These are phyloP conservation scores for Calocybe gangraenosa DNA, from an alignment of 768 basidiomycete species.

Conservation along the genomic window DNA sequence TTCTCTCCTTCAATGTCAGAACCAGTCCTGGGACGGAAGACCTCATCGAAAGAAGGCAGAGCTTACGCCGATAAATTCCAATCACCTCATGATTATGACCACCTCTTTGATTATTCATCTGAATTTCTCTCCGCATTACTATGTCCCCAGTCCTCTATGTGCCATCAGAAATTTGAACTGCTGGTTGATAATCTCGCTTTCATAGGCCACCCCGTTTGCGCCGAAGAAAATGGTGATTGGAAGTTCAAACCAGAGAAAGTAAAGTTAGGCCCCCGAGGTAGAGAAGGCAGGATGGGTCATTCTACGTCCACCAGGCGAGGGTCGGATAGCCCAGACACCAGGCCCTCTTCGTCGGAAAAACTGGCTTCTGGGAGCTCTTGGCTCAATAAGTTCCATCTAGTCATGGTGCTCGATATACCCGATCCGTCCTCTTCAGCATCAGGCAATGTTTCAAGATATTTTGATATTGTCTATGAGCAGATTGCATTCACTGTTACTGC, in stretches of 20 bases:
- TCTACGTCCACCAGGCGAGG: slow-evolving; percentile 27
- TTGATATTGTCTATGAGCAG: slow-evolving; percentile 86
- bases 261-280: slow-evolving; percentile 47
- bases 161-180: slow-evolving; percentile 93
- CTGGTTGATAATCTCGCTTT: slow-evolving; percentile 89
- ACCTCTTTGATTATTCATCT: slow-evolving; percentile 74
- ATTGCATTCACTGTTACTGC: slow-evolving; percentile 89
- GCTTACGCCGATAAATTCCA: slow-evolving; percentile 32
- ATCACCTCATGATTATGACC: slow-evolving; percentile 51
- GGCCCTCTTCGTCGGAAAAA: slow-evolving; percentile 32
- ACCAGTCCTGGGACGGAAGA: slow-evolving; percentile 46
- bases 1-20: slow-evolving; percentile 43
- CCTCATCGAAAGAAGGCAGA: slow-evolving; percentile 43
- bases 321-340: slow-evolving; percentile 22
- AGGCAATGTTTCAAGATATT: slow-evolving; percentile 72
- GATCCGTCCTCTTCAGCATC: slow-evolving; percentile 84
- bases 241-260: slow-evolving; percentile 62
- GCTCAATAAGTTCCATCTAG: slow-evolving; percentile 80
- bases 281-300: slow-evolving; percentile 44
- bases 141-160: slow-evolving; percentile 73
- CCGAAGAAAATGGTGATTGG: slow-evolving; percentile 71
- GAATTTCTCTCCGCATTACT: slow-evolving; percentile 80
- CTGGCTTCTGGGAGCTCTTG: slow-evolving; percentile 35
- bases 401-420: slow-evolving; percentile 83
- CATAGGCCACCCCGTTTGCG: slow-evolving; percentile 91